Conservation (phyloP, 768 basidiomycete species). For the Boletus fagicola region DNA sequence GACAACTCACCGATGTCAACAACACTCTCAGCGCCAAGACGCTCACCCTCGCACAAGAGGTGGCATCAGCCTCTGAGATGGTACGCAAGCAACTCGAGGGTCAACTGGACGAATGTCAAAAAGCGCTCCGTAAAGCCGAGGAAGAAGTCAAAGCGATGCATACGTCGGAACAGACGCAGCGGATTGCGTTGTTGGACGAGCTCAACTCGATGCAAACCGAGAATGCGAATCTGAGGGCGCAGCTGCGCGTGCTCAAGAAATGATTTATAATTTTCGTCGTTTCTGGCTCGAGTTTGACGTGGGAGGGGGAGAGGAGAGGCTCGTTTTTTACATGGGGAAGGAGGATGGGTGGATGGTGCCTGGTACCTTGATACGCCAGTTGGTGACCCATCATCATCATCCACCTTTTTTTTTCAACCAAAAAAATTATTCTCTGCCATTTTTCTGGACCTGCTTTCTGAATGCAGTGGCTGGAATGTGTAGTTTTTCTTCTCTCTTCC, state of each 20-base stretch:
- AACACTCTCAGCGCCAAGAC: slow-evolving; percentile 70
- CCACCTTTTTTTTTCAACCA: neutral
- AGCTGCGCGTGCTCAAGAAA: slow-evolving; percentile 58
- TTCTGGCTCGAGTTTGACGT: neutral
- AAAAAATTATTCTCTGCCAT: neutral
- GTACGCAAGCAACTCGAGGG: slow-evolving; percentile 62
- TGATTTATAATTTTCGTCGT: slow-evolving; percentile 1
- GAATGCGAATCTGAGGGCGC: slow-evolving; percentile 66
- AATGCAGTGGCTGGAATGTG: neutral
- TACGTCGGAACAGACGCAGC: slow-evolving; percentile 73
- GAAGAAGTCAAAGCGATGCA: slow-evolving; percentile 69
- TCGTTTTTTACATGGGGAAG: neutral
- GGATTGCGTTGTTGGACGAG: slow-evolving; percentile 84
- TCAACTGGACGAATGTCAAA: slow-evolving; percentile 60
- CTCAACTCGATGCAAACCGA: slow-evolving; percentile 81
- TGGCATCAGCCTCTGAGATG: slow-evolving; percentile 37
- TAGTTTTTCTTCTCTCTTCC: neutral
- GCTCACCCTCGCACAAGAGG: slow-evolving; percentile 47
- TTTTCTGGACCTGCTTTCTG: neutral
- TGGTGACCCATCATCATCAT: neutral
- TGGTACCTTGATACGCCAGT: slow-evolving; percentile 3
- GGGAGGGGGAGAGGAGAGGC: neutral
- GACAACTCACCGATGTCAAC: slow-evolving; percentile 77
- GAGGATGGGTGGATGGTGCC: neutral
- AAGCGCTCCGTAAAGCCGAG: slow-evolving; percentile 59